Conservation (phyloP, 179 eudicot species). For the Camellia oleifera region DNA sequence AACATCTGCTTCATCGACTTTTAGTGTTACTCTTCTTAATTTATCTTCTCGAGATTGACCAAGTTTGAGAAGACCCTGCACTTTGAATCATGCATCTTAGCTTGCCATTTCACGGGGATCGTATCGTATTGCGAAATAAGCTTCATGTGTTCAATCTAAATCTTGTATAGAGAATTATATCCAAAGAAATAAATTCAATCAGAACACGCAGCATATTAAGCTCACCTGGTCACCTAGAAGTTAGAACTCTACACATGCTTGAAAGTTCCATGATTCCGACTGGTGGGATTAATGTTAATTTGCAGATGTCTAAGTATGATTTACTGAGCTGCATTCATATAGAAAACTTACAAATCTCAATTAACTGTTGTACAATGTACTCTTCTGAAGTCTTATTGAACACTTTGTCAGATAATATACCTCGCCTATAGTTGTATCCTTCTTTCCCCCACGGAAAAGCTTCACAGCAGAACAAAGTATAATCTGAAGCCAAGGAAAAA, state of each 20-base stretch:
- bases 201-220: not conserved
- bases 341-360: conserved; percentile 1
- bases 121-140: not conserved
- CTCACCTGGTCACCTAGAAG: conserved; percentile 82
- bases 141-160: not conserved
- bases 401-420: conserved; percentile 24
- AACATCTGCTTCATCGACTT: conserved; percentile 79
- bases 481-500: conserved; percentile 35
- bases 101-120: not conserved
- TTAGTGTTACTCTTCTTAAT: conserved; percentile 59
- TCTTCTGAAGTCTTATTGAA: not conserved
- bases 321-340: conserved; percentile 58
- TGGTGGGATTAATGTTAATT: conserved; percentile 54
- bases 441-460: conserved; percentile 50
- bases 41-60: conserved; percentile 71
- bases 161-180: not conserved
- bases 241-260: conserved; percentile 65
- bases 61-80: conserved; percentile 76
- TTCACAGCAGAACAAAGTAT: conserved; percentile 65
- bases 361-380: not conserved
- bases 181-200: not conserved
- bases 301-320: conserved; percentile 55
- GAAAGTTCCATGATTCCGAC: conserved; percentile 73
- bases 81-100: conserved; percentile 16
- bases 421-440: conserved; percentile 55